Percentiles rank a stretch among this genome's conserved stretches.
Evolutionary conservation across 371 early-diverging fungal species (phyloP).

Genomic region (Mortierella sp.): DNA sequence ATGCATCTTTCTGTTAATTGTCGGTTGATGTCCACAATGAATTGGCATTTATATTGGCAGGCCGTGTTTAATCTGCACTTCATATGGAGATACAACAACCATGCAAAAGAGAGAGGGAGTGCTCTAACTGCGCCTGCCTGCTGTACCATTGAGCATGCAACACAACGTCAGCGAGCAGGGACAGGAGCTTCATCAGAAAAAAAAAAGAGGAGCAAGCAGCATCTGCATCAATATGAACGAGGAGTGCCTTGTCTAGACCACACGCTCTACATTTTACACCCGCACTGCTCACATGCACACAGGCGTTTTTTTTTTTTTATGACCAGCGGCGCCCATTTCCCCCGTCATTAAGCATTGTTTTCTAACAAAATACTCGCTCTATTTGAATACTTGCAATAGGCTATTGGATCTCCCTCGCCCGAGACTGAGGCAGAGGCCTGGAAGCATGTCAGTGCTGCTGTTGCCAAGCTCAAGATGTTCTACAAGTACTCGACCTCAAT

Average conservation of each 20-base stretch:
- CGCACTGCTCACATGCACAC: background rate
- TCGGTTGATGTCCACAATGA: background rate
- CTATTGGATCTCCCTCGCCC: constrained; percentile 83
- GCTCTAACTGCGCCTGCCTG: constrained; percentile 1
- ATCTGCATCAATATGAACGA: background rate
- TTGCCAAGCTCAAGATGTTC: constrained; percentile 80
- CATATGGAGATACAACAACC: background rate
- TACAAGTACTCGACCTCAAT: constrained; percentile 81
- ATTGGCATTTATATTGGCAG: background rate
- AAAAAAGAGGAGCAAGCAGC: background rate
- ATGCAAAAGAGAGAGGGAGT: background rate
- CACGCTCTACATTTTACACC: background rate
- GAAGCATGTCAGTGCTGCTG: constrained; percentile 85
- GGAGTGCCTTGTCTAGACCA: constrained; percentile 1
- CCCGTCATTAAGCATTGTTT: background rate
- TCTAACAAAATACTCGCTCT: background rate
- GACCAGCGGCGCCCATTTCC: background rate
- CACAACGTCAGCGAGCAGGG: constrained; percentile 5
- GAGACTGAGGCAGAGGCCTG: constrained; percentile 91
- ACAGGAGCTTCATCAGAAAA: background rate
- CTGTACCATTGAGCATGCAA: background rate
- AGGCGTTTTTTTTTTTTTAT: background rate
- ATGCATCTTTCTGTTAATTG: background rate
- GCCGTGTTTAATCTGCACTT: background rate
- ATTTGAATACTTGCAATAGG: constrained; percentile 59